Evolutionary conservation across 2,329 filamentous ascomycete species (phyloP).

Genomic region (Aspergillus texensis): DNA sequence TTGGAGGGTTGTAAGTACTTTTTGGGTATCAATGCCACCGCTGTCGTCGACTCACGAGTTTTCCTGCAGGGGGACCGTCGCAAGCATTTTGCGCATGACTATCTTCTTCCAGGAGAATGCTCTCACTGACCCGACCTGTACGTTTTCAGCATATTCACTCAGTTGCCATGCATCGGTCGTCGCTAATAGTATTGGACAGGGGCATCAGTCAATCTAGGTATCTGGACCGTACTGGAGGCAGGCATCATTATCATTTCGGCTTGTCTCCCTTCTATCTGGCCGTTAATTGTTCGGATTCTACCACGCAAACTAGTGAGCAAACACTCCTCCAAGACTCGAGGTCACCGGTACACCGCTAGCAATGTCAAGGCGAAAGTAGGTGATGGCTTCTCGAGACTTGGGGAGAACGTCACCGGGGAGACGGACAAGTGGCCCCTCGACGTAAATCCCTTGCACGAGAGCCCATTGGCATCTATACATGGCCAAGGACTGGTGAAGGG

Average conservation of each 20-base stretch:
- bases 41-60: too few species aligned
- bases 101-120: too few species aligned
- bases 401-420: background rate
- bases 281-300: constrained; percentile 16
- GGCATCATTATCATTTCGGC: constrained; percentile 26
- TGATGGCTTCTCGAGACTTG: constrained; percentile 8
- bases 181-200: constrained; percentile 8
- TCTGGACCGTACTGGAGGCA: constrained; percentile 23
- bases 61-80: too few species aligned
- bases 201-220: constrained; percentile 21
- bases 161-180: too few species aligned
- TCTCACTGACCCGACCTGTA: too few species aligned
- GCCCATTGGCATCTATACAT: too few species aligned
- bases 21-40: background rate
- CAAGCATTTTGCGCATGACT: too few species aligned
- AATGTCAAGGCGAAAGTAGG: constrained; percentile 3
- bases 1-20: constrained; percentile 26
- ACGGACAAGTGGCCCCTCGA: constrained; percentile 6
- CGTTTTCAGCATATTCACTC: too few species aligned
- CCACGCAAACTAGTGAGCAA: constrained; percentile 1
- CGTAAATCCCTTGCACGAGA: too few species aligned
- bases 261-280: constrained; percentile 27
- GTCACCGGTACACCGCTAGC: constrained; percentile 3
- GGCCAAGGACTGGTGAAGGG: too few species aligned
- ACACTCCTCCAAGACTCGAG: background rate